Evolutionary conservation across 1,284 basidiomycete genomes (phyloP), one percentile per base, ranked within the genome.

Genomic region (Cutaneotrichosporon sp.): DNA sequence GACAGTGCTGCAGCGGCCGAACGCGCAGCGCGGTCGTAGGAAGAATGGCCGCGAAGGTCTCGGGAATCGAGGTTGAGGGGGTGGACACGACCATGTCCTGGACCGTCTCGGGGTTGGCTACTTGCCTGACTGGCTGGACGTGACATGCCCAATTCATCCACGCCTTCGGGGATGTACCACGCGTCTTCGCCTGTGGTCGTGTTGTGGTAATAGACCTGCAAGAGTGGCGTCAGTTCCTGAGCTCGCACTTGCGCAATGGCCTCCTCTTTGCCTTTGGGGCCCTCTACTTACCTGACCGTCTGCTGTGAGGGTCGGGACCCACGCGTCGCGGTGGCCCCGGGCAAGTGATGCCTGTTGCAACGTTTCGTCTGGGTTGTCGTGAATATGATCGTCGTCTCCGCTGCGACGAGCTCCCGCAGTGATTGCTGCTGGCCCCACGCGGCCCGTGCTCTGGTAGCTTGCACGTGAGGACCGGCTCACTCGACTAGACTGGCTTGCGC

Each of bases 171-270:
- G 47, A 97, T 82, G 72, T 97, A 92, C 72, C 87, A 86, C 14
- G 92, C 88, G 47, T 87, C 88, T 75, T 94, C 88, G 42, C 92
- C 92, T 2, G 94, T 97, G 70, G 90, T 86, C 0, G 90, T 90
- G 75, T 98, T 98, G 70, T 92, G 86, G 81, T 97, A 98, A 83
- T 89, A 93, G 76, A 97, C 91, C 90, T 97, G 76, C 3, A 64
- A 22, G 42, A 34, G 38, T 36, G 36, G 21, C 46, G 47, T 36
- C 58, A 59, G 47, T 38, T 38, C 42, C 47, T 50, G 47, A 38
- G 14, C 18, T 49, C 58, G 58, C 47, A n/a, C 47, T 22, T 31
- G 14, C 53, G 55, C 50, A 50, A 22, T 16, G 55, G 38, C 55
- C 55, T 56, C 22, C 38, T 53, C 31, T 53, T 13, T 31, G 14